Conservation (phyloP, 495 filamentous ascomycete species). For the Ascobolus immersus region DNA sequence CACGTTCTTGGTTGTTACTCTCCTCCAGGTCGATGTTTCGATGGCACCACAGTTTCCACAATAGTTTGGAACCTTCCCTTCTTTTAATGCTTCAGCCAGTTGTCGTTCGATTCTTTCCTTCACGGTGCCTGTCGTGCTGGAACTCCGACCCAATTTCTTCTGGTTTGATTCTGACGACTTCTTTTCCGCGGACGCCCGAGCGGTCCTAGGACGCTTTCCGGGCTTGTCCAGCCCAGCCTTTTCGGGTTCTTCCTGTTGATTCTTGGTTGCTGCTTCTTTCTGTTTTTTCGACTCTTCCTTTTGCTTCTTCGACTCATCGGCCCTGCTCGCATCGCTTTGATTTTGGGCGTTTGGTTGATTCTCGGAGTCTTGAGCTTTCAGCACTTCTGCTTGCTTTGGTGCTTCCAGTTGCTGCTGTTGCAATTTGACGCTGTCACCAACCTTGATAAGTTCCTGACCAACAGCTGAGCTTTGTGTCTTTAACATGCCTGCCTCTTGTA, state of each 20-base stretch:
- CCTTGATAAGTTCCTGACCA: too few species aligned
- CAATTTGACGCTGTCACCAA: too few species aligned
- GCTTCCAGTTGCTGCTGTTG: not conserved
- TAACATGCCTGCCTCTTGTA: too few species aligned
- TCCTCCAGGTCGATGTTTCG: slow-evolving; percentile 85
- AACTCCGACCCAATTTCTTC: too few species aligned
- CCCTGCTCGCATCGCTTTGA: not conserved
- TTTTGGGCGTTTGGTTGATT: not conserved
- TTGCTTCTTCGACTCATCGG: not conserved
- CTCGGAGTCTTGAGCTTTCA: not conserved
- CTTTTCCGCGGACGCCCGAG: too few species aligned
- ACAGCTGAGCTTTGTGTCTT: too few species aligned
- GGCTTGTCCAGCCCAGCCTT: too few species aligned
- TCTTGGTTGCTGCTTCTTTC: too few species aligned
- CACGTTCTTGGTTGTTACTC: slow-evolving; percentile 46
- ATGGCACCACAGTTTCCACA: slow-evolving; percentile 86
- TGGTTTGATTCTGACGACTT: too few species aligned
- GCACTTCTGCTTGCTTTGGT: not conserved
- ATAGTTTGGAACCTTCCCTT: slow-evolving; percentile 53
- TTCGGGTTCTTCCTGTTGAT: too few species aligned
- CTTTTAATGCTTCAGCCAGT: slow-evolving; percentile 11
- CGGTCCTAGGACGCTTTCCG: too few species aligned
- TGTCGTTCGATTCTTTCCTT: slow-evolving; percentile 15
- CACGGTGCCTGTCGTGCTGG: slow-evolving; percentile 13
- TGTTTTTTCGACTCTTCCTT: not conserved